A percentile compares a stretch with the other conserved stretches of the same genome.
phyloP scores from a whole-genome alignment of 805 yeast species.

The Cyberlindnera mississippiensis region DNA sequence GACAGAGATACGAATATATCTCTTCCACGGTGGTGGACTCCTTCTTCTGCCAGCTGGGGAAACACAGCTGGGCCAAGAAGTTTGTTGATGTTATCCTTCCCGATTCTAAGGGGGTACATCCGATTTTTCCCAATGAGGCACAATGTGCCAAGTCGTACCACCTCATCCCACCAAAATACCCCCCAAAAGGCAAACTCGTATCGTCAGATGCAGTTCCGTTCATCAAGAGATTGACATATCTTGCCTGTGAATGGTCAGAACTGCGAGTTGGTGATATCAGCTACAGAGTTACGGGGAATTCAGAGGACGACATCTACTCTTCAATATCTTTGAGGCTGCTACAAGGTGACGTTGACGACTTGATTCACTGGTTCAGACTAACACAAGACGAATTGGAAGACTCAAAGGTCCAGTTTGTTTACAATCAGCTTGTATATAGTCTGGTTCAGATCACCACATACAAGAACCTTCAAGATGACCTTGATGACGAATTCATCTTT shows the following conservation, averaged over 20 bases:
- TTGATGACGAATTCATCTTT: slow-evolving; percentile 4
- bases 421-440: slow-evolving; percentile 4
- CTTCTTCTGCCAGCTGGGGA: slow-evolving; percentile 15
- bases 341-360: slow-evolving; percentile 15
- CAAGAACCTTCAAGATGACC: slow-evolving; percentile 4
- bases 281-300: not conserved
- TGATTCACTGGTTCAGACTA: slow-evolving; percentile 15
- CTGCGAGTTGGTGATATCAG: slow-evolving; percentile 1
- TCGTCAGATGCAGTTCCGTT: slow-evolving; percentile 9
- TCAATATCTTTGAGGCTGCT: not conserved
- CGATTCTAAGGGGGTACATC: not conserved
- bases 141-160: slow-evolving; percentile 16
- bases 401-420: slow-evolving; percentile 4
- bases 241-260: slow-evolving; percentile 8
- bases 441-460: slow-evolving; percentile 21
- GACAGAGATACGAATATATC: not conserved
- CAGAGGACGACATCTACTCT: not conserved
- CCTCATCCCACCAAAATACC: not conserved
- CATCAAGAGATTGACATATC: slow-evolving; percentile 9
- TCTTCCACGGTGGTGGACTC: slow-evolving; percentile 7
- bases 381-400: slow-evolving; percentile 10
- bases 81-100: slow-evolving; percentile 17
- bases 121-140: slow-evolving; percentile 19
- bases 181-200: not conserved
- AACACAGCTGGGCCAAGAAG: slow-evolving; percentile 9